Conservation (phyloP, 164 flowering plant species). For the Warburgia ugandensis region DNA sequence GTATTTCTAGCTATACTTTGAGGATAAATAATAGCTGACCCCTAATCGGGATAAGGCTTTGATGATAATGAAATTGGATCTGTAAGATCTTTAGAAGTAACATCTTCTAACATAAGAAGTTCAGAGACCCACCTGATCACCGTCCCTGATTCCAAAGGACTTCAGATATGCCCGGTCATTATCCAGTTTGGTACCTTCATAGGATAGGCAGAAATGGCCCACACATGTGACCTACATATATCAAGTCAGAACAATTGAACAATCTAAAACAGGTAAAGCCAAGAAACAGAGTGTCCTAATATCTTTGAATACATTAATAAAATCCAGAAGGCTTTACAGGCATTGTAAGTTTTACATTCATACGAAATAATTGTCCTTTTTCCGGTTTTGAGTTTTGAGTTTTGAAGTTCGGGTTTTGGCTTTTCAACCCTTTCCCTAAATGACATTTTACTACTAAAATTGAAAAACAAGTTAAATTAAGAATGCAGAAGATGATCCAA, state of each 20-base stretch:
- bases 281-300: not conserved
- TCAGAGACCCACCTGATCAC: constrained; percentile 71
- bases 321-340: not conserved
- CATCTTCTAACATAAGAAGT: not conserved
- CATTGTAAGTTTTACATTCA: not conserved
- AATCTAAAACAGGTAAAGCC: not conserved
- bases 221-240: constrained; percentile 62
- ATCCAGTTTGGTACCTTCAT: constrained; percentile 48
- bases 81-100: not conserved
- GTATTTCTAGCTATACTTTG: too few species aligned
- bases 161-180: constrained; percentile 35
- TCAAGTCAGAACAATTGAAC: not conserved
- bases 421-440: too few species aligned
- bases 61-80: too few species aligned
- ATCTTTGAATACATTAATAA: not conserved
- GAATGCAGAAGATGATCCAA: not conserved
- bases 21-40: too few species aligned
- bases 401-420: too few species aligned
- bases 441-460: not conserved
- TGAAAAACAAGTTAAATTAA: not conserved
- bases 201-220: constrained; percentile 85
- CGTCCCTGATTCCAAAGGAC: constrained; percentile 59
- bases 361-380: not conserved
- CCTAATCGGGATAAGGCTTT: too few species aligned
- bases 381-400: too few species aligned